phyloP scores from a whole-genome alignment of 371 early-diverging fungal genomes.

The Thermomucor indicae-seudaticae region DNA sequence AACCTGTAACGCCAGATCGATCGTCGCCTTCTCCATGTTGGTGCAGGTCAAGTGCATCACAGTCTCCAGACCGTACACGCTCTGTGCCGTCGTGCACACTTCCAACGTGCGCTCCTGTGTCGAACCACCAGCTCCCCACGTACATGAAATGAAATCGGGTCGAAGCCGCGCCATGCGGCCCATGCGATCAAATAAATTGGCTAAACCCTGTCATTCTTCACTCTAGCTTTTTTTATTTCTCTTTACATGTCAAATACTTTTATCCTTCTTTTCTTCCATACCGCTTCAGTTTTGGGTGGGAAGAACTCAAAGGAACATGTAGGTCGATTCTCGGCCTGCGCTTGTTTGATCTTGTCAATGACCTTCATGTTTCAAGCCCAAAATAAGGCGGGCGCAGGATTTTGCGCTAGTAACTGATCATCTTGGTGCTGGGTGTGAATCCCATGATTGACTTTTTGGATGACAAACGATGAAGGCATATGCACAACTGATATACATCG shows the following conservation, averaged over 20 bases:
- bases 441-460: too few relatives aligned
- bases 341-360: conserved; percentile 44
- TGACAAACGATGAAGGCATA: too few relatives aligned
- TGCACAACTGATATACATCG: too few relatives aligned
- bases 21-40: conserved; percentile 86
- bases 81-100: conserved; percentile 80
- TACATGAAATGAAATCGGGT: conserved; percentile 91
- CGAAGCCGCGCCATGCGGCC: conserved; percentile 80
- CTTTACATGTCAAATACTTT: not conserved
- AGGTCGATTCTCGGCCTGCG: conserved; percentile 27
- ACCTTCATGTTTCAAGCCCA: conserved; percentile 53
- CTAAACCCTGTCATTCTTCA: conserved; percentile 59
- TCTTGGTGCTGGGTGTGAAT: too few relatives aligned
- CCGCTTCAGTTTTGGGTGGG: conserved; percentile 94
- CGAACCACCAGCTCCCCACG: conserved; percentile 96
- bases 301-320: conserved; percentile 94
- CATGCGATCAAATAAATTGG: conserved; percentile 90
- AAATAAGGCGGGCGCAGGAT: too few relatives aligned
- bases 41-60: conserved; percentile 97
- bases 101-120: conserved; percentile 83
- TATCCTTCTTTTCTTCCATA: too few relatives aligned
- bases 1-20: conserved; percentile 78
- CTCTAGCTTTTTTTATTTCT: not conserved
- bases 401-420: too few relatives aligned
- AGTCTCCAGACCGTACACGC: conserved; percentile 82